Evolutionary conservation across 345 rosid genomes (phyloP), one percentile per base, ranked within the genome.

Genomic region (Xanthoceras sorbifolium): DNA sequence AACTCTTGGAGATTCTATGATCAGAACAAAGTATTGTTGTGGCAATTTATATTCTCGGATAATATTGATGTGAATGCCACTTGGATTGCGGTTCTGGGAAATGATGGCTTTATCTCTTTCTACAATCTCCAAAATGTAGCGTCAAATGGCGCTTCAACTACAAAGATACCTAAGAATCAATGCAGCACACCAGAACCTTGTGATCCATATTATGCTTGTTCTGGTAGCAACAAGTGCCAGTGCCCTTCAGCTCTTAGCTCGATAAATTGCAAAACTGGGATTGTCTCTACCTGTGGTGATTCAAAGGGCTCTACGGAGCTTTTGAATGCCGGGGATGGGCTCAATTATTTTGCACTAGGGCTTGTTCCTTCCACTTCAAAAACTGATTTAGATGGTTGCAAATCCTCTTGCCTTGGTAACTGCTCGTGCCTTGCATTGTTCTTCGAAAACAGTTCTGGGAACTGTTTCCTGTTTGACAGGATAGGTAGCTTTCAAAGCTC

Each of bases 1-100:
- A 96, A 89, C 78, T 91, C 99, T 3, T 96, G 99, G 99, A 84
- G 82, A 46, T 88, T 96, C 78, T 93, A 86, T 75, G 98, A 89
- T 69, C 40, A 71, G 42, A 84, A 79, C 79, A 85, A 82, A 68
- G 83, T 42, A 54, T 68, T 93, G 26, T 67, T 88, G 60, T 90
- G 83, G 89, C 98, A 91, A 48, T 93, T 88, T 79, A 15, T 76
- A 22, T 76, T 87, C 72, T 23, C 92, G 0, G 85, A 62, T 5
- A 70, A 65, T 32, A 65, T 25, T 22, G 83, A 86, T 72, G 83
- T 73, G 15, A 90, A 93, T 74, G 80, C 84, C 20, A 89, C 92
- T 62, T 96, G 94, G 98, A 82, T 87, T 52, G 97, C 92, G 0
- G 93, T 90, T 77, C 77, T 96, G 68, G 95, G 88, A 61, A 82